Conservation (phyloP, 208 protist species). For the Trichomonas tenax region DNA sequence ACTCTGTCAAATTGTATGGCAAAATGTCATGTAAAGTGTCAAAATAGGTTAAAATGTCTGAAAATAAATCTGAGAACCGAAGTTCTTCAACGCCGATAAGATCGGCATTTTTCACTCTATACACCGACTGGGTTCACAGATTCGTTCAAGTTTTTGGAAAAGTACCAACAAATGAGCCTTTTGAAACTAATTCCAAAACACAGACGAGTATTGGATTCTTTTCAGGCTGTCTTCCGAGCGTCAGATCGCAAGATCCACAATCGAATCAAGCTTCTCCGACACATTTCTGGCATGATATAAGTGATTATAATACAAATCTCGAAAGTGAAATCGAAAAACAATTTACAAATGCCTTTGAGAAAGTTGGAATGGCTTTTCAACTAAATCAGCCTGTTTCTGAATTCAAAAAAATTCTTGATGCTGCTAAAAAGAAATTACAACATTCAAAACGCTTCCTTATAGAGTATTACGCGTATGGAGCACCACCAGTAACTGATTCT, state of each 20-base stretch:
- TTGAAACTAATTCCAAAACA: background rate
- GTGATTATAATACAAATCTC: background rate
- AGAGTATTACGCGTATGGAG: background rate
- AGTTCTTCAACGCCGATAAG: too few relatives aligned
- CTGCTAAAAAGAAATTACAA: background rate
- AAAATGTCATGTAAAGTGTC: too few relatives aligned
- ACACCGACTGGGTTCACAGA: background rate
- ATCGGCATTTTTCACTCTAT: too few relatives aligned
- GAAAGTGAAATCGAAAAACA: background rate
- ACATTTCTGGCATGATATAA: background rate
- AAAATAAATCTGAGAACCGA: too few relatives aligned
- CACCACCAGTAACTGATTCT: background rate
- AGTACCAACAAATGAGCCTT: background rate
- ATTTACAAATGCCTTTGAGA: background rate
- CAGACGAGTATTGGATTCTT: background rate
- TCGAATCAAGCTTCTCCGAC: background rate
- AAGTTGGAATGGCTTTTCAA: background rate
- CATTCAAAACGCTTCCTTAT: background rate
- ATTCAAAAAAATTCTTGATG: background rate
- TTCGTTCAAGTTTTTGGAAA: background rate
- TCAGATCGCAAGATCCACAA: background rate
- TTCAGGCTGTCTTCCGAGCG: background rate
- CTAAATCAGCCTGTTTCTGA: background rate
- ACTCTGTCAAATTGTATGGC: too few relatives aligned
- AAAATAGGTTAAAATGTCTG: too few relatives aligned